Evolutionary conservation across 2,329 filamentous ascomycete species (phyloP).

Genomic region (Trichoderma oligosporum): DNA sequence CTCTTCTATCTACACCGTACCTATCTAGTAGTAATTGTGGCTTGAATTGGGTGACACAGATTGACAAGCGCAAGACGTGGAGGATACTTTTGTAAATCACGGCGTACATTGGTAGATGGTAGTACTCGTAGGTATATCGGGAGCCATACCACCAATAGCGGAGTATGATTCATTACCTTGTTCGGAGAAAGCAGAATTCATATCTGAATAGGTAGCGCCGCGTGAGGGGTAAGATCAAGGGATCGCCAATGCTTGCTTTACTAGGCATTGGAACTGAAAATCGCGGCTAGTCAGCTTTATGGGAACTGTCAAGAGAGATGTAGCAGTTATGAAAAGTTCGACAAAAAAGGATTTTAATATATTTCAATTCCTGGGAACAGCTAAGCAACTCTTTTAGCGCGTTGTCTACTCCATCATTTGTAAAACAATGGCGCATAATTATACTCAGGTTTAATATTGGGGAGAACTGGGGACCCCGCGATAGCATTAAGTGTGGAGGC

Average conservation of each 20-base stretch:
- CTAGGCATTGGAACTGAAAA: background rate
- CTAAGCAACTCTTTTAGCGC: too few relatives aligned
- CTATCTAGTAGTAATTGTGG: too few relatives aligned
- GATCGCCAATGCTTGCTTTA: background rate
- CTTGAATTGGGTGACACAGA: too few relatives aligned
- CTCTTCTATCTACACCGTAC: background rate
- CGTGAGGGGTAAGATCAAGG: background rate
- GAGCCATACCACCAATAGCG: background rate
- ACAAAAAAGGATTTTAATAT: too few relatives aligned
- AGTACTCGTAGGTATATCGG: background rate
- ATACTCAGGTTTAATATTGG: background rate
- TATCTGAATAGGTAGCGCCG: too few relatives aligned
- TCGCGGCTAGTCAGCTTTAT: background rate
- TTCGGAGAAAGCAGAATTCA: background rate
- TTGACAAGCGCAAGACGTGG: too few relatives aligned
- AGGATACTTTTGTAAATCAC: background rate
- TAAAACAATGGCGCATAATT: too few relatives aligned
- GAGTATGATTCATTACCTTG: background rate
- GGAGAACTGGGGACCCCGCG: slow-evolving; percentile 15
- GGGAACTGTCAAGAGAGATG: too few relatives aligned
- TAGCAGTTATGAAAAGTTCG: background rate
- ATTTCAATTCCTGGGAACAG: too few relatives aligned
- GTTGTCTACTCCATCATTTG: too few relatives aligned
- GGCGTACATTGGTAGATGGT: background rate
- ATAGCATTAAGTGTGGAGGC: slow-evolving; percentile 7